Percentiles rank a stretch among this genome's conserved stretches.
phyloP scores from a whole-genome alignment of 1,284 basidiomycete species.

The Apiotrichum sp. region DNA sequence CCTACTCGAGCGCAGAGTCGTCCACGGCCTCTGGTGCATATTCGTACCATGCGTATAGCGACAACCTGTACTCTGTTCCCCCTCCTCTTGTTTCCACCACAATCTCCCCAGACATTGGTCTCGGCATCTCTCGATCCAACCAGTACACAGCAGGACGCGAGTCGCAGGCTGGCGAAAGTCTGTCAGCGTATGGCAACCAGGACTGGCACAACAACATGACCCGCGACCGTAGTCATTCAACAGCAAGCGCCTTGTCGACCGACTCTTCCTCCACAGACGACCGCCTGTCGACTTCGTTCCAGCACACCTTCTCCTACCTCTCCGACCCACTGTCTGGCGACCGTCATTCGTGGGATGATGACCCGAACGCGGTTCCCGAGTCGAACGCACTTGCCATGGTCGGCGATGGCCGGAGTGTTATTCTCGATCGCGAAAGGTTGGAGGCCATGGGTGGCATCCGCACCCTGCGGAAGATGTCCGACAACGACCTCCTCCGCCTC shows the following conservation, averaged over 20 bases:
- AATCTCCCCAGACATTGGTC: conserved; percentile 13
- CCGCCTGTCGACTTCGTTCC: conserved; percentile 11
- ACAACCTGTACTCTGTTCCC: conserved; percentile 23
- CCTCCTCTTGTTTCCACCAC: conserved; percentile 35
- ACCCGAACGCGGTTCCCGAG: conserved; percentile 11
- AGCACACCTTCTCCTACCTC: conserved; percentile 17
- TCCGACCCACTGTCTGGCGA: conserved; percentile 2
- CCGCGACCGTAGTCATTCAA: conserved; percentile 34
- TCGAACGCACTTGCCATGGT: conserved; percentile 38
- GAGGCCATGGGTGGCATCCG: conserved; percentile 38
- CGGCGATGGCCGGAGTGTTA: conserved; percentile 39
- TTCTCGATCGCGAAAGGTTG: conserved; percentile 34
- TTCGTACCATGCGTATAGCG: conserved; percentile 33
- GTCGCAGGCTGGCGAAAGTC: not conserved
- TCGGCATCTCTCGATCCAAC: conserved; percentile 6
- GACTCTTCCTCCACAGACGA: conserved; percentile 8
- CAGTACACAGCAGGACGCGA: not conserved
- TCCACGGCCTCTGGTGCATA: conserved; percentile 37
- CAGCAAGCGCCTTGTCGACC: conserved; percentile 21
- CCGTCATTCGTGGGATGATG: conserved; percentile 22
- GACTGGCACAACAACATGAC: not conserved
- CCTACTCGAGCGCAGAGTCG: conserved; percentile 43
- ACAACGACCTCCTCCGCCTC: conserved; percentile 15
- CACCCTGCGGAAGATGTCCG: conserved; percentile 18
- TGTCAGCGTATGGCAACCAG: not conserved